phyloP scores from a whole-genome alignment of 2,329 filamentous ascomycete species.

The Phialocephala subalpina region DNA sequence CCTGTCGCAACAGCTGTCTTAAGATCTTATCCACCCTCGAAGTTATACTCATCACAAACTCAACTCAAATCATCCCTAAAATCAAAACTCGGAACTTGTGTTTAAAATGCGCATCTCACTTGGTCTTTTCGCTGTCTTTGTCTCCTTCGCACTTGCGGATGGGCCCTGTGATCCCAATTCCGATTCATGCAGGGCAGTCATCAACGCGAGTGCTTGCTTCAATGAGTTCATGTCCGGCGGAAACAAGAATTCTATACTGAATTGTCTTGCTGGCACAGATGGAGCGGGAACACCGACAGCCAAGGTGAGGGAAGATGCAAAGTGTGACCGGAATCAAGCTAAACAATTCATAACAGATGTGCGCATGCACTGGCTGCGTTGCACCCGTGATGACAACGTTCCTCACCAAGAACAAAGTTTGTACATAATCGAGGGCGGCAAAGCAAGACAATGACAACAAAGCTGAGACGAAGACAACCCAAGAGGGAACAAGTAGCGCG shows the following conservation, averaged over 20 bases:
- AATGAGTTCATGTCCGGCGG: constrained; percentile 27
- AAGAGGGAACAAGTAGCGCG: neutral
- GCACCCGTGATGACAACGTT: constrained; percentile 5
- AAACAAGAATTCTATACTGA: constrained; percentile 27
- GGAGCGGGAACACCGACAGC: constrained; percentile 26
- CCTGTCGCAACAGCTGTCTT: neutral
- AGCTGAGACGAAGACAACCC: neutral
- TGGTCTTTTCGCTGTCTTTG: neutral
- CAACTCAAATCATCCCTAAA: neutral
- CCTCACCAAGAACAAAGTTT: constrained; percentile 1
- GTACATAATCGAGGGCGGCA: neutral
- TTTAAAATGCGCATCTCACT: constrained; percentile 2
- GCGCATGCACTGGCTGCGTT: constrained; percentile 12
- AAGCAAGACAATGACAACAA: neutral
- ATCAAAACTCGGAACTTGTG: neutral
- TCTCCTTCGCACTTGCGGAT: neutral
- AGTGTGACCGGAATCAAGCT: neutral
- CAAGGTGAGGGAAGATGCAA: constrained; percentile 24
- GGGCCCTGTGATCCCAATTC: constrained; percentile 22
- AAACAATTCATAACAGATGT: constrained; percentile 2
- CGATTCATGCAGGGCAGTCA: constrained; percentile 32
- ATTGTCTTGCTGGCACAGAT: constrained; percentile 31
- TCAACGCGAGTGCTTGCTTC: constrained; percentile 32
- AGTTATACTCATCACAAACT: neutral
- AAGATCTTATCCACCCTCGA: neutral